Evolutionary conservation across 2,329 filamentous ascomycete species (phyloP), one percentile per base, ranked within the genome.

Genomic region (Pyrenochaeta sp.): DNA sequence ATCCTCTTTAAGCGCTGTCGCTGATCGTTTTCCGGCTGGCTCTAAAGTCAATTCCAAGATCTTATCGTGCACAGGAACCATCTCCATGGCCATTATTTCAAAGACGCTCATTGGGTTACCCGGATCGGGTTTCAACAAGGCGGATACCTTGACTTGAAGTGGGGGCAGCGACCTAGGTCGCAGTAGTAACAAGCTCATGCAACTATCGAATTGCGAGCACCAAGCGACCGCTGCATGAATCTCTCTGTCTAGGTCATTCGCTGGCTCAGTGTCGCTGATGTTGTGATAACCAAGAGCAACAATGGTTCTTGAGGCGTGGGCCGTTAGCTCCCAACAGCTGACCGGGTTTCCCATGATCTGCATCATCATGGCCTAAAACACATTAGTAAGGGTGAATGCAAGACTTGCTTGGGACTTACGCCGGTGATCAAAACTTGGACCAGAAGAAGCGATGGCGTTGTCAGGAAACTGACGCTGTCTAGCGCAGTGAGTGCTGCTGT

Each of bases 291-390:
- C 71, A 11, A 74, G 64, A 4, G 68, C 69, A 23, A 73, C 60
- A 2, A 71, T 65, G 2, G 66, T 66, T 17, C 67, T 68, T 17
- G 68, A 72, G n/a, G 71, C 71, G 37, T 68, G 59, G 6, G 71
- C 60, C 12, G 62, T 70, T 4, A 74, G 61, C 15, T 63, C 63
- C 71, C 69, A 74, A 36, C 69, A 73, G 18, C 60, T 66, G 12
- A 59, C 58, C 2, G 71, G 66, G n/a, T 74, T 73, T 2, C 71
- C 71, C 7, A 72, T 61, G 11, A 72, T 67, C 40, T 73, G 69
- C 64, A 73, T 68, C 42, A 73, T 60, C 35, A 69, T 61, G 30
- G 67, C 66, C 64, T 71, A 21, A 15, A n/a, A 32, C 12, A 1
- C 11, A 7, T 52, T n/a, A 54, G 46, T 45, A 12, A 20, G 32